Evolutionary conservation across 2,329 filamentous ascomycete genomes (phyloP), one percentile per base, ranked within the genome.

Genomic region (Trichothecium sympodiale): DNA sequence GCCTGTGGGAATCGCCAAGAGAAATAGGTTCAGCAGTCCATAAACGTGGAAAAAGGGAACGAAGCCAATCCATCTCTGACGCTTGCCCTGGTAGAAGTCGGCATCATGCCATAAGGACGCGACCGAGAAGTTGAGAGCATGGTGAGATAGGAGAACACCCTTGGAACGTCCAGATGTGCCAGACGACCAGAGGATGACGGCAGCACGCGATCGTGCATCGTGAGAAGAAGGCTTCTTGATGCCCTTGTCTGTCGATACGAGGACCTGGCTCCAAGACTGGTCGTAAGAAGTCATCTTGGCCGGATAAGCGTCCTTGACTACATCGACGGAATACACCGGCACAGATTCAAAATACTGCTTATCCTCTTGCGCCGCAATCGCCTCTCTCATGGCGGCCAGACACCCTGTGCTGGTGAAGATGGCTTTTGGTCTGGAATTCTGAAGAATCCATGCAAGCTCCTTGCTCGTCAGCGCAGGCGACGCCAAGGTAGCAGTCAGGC

Each of bases 161-260:
- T 87, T 87, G 10, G 82, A 80, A 0, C 80, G 64, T 2, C 83
- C 83, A 0, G 83, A 87, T 0, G 78, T 83, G 10, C 81, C 71
- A 1, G 69, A 76, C 0, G 60, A 64, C 61, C 61, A 64, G 35
- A 64, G 52, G 33, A 64, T 60, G 2, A 64, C 46, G 29, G 60
- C 61, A 3, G 73, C 79, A 50, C 83, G 83, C 45, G 79, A 78
- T 5, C 30, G 13, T 1, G 46, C 30, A 1, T 47, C 48, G 39
- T 60, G 54, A 25, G 20, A 25, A 10, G 20, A 50, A 1, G 53
- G 57, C 14, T 45, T 54, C 18, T 59, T 50, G 14, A 65, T 61
- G 68, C 69, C 78, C 31, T n/a, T 17, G 25, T n/a, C 38, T 15
- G 51, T 46, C 40, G 71, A 73, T 4, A 59, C 60, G n/a, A 82